Base-by-base conservation (phyloP, 2,329 filamentous ascomycete genomes). In the Fusarium acutatum region DNA sequence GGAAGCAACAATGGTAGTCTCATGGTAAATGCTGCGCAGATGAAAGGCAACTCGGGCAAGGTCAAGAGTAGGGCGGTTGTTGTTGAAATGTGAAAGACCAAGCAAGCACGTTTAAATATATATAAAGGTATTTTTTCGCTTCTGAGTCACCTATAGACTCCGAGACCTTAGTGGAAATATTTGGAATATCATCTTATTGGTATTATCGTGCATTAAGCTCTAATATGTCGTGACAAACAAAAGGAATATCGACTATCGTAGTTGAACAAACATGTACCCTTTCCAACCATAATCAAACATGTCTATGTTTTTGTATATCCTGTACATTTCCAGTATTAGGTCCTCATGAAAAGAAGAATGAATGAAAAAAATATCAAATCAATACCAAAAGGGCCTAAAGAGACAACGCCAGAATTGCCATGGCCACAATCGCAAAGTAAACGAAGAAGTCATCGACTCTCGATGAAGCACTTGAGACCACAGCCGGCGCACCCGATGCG, bases 21-120 rank as follows among this genome's bases (percentile, higher is more conserved):
- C 32, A 84, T 90, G 83, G 84, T 90, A 35, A 91, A 91, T 73
- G 88, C 88, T 3, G 86, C 84, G 3, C 87, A 89, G 75, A 88
- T 89, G 83, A 81, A 87, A 71, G 86, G 87, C 17, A 87, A 86
- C 66, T 86, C 87, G 3, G 87, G 87, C 6, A 85, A 82, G 69
- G 78, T 88, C 44, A 84, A 83, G 34, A 86, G 83, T 49, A 75
- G 82, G 32, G 81, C 81, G 12, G 74, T 83, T 17, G 79, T 83
- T 3, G 80, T 84, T 32, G 81, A 82, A 46, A 80, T 82, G 30
- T 82, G 65, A 61, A 52, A 24, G 30, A 12, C 22, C 13, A 34
- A 58, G 28, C 24, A 44, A 34, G 7, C 43, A 49, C n/a, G 24
- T 28, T 41, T n/a, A n/a, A 38, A 28, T 5, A n/a, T 18, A 41